phyloP scores from a whole-genome alignment of 192 early-diverging fungal species.

The Obelidium mucronatum region DNA sequence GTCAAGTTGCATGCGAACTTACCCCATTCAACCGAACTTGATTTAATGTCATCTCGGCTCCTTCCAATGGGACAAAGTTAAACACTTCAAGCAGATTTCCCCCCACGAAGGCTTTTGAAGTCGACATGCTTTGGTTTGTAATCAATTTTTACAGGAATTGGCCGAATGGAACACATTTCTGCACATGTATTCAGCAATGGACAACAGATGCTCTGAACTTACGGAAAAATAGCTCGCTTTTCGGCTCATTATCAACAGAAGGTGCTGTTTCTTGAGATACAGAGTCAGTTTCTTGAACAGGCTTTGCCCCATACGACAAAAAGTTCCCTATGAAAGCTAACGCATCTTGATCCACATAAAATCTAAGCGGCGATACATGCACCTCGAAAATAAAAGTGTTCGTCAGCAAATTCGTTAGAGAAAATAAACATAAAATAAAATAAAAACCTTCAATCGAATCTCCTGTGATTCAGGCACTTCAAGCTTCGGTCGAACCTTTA shows the following conservation, averaged over 20 bases:
- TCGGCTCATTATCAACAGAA: neutral
- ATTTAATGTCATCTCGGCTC: conserved; percentile 86
- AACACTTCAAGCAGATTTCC: conserved; percentile 82
- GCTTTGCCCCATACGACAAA: conserved; percentile 62
- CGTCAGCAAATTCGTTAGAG: too few relatives aligned
- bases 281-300: neutral
- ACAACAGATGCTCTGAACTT: neutral
- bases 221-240: conserved; percentile 34
- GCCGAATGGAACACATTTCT: conserved; percentile 68
- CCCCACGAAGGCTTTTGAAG: conserved; percentile 70
- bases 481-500: conserved; percentile 64
- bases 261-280: neutral
- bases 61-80: conserved; percentile 93
- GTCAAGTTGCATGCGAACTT: conserved; percentile 2
- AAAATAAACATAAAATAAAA: conserved; percentile 1
- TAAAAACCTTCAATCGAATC: conserved; percentile 61
- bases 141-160: conserved; percentile 88
- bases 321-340: conserved; percentile 82
- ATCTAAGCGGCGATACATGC: conserved; percentile 77
- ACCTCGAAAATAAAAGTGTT: conserved; percentile 46
- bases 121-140: conserved; percentile 97
- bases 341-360: conserved; percentile 95
- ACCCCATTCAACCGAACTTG: conserved; percentile 81
- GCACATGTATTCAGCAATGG: neutral
- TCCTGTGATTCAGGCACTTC: conserved; percentile 59